Conservation (phyloP, 2,329 filamentous ascomycete species). For the Colletotrichum eremochloae region DNA sequence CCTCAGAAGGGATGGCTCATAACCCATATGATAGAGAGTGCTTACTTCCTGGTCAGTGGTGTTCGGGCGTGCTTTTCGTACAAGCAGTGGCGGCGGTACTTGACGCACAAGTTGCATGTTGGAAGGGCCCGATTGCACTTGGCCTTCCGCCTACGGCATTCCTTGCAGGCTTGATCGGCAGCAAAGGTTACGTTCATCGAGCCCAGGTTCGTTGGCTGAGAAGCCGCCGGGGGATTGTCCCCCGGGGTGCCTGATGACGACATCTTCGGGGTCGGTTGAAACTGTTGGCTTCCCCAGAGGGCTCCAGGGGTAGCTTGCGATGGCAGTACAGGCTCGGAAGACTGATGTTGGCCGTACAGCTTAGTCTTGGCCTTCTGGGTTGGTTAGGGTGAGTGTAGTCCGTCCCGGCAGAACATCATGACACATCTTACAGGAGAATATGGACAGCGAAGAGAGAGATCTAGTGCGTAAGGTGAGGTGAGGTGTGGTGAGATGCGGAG, state of each 20-base stretch:
- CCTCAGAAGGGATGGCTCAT: not conserved
- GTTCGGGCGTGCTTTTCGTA: conserved; percentile 64
- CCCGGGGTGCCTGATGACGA: conserved; percentile 22
- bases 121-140: conserved; percentile 55
- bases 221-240: conserved; percentile 7
- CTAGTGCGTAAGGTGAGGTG: conserved; percentile 10
- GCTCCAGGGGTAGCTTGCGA: not conserved
- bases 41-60: conserved; percentile 61
- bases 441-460: conserved; percentile 9
- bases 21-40: not conserved
- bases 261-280: not conserved
- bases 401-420: conserved; percentile 20
- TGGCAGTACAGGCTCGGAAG: conserved; percentile 7
- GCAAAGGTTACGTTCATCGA: conserved; percentile 41
- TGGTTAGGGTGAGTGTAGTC: conserved; percentile 16
- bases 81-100: conserved; percentile 60
- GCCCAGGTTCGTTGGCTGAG: conserved; percentile 13
- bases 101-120: conserved; percentile 56
- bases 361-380: not conserved
- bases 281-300: not conserved
- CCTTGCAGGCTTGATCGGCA: conserved; percentile 56
- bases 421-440: conserved; percentile 8
- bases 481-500: conserved; percentile 19
- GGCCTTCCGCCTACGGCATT: conserved; percentile 57
- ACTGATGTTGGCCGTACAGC: not conserved